Evolutionary conservation across 345 rosid genomes (phyloP).

Genomic region (Excoecaria cochinchinensis): DNA sequence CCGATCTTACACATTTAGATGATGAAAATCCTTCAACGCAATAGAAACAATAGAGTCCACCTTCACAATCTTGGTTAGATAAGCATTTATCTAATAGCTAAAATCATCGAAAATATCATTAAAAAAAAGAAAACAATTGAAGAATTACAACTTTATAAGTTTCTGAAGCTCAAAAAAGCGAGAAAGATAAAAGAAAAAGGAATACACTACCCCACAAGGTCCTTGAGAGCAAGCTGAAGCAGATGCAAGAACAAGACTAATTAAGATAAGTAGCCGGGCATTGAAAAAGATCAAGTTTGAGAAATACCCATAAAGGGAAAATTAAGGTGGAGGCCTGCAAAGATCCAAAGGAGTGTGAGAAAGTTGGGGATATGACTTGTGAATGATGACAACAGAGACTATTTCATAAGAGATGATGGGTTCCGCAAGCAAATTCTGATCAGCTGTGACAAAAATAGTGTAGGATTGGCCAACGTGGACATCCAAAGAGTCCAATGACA

Average conservation of each 20-base stretch:
- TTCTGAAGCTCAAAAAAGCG: background rate
- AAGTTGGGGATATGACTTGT: background rate
- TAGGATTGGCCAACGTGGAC: too few species aligned
- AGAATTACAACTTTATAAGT: background rate
- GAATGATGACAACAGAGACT: background rate
- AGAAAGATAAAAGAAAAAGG: background rate
- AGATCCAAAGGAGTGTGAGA: background rate
- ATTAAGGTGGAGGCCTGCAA: background rate
- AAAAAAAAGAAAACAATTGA: background rate
- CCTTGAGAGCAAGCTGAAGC: constrained; percentile 26
- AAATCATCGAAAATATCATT: background rate
- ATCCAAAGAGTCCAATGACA: too few species aligned
- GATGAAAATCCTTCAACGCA: constrained; percentile 47
- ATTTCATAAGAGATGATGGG: too few species aligned
- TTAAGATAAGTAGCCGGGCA: background rate
- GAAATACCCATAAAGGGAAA: constrained; percentile 27
- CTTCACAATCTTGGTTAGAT: constrained; percentile 54
- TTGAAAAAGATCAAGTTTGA: constrained; percentile 21
- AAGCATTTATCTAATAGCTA: constrained; percentile 59
- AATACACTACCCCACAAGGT: constrained; percentile 42
- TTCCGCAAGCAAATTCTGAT: too few species aligned
- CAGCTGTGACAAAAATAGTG: too few species aligned
- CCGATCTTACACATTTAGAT: constrained; percentile 52
- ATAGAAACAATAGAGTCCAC: constrained; percentile 53
- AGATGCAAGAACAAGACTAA: constrained; percentile 23